These are phyloP conservation scores for Nannochloris sp. DNA, from an alignment of 139 green algal species.

Conservation along the genomic window DNA sequence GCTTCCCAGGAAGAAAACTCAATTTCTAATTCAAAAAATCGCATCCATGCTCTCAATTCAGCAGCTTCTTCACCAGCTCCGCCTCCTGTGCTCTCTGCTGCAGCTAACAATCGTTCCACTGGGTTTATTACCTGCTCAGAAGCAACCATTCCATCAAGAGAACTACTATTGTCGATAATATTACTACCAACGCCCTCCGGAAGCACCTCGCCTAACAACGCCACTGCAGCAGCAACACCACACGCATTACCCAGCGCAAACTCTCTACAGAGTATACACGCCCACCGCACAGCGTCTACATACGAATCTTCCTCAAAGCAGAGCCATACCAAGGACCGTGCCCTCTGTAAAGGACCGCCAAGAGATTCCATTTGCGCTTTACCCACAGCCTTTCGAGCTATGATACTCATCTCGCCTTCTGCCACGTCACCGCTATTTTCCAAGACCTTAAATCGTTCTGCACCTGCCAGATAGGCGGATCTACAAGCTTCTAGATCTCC, in stretches of 20 bases:
- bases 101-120: constrained; percentile 1
- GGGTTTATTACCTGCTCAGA: too few species aligned
- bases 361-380: neutral
- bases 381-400: constrained; percentile 3
- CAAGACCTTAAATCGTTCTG: constrained; percentile 26
- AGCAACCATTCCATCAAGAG: neutral
- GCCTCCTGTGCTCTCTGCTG: neutral
- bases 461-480: constrained; percentile 3
- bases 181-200: constrained; percentile 1
- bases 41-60: constrained; percentile 13
- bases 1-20: constrained; percentile 25
- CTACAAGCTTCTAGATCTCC: constrained; percentile 16
- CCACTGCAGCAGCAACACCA: constrained; percentile 3
- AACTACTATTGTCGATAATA: neutral
- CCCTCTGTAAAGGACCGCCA: constrained; percentile 26
- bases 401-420: constrained; percentile 18
- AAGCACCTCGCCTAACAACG: constrained; percentile 24
- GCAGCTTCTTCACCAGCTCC: neutral
- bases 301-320: constrained; percentile 7
- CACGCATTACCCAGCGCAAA: constrained; percentile 23
- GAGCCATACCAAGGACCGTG: constrained; percentile 28
- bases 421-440: constrained; percentile 17
- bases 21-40: constrained; percentile 14
- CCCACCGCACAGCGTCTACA: constrained; percentile 1
- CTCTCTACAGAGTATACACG: constrained; percentile 31